Evolutionary conservation across 352 stramenopile genomes (phyloP).

Genomic region (Pythium volutum): DNA sequence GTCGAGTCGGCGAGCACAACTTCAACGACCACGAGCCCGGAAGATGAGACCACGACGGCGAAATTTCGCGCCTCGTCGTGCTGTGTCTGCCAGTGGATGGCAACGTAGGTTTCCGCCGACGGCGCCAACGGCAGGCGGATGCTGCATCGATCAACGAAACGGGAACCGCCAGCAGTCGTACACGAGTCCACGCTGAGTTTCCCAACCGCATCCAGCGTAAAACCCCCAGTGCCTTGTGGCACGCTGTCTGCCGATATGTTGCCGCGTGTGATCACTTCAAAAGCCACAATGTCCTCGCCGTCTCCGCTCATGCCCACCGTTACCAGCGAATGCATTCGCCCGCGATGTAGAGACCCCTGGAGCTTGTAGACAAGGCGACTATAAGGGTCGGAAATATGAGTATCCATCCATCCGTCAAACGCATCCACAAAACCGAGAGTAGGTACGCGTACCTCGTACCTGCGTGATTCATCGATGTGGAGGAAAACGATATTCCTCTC

Average conservation of each 20-base stretch:
- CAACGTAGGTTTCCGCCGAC: conserved; percentile 12
- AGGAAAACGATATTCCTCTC: conserved; percentile 7
- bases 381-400: neutral
- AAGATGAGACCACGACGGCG: conserved; percentile 12
- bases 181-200: conserved; percentile 6
- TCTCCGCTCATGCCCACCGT: neutral
- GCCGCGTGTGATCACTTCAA: conserved; percentile 6
- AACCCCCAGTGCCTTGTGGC: neutral
- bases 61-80: conserved; percentile 1
- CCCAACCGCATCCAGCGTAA: conserved; percentile 11
- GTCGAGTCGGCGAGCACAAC: conserved; percentile 13
- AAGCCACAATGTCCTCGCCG: conserved; percentile 2
- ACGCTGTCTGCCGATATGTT: no score
- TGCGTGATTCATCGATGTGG: neutral
- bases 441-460: conserved; percentile 12
- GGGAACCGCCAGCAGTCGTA: neutral
- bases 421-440: neutral
- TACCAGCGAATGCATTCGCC: conserved; percentile 5
- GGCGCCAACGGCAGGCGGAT: conserved; percentile 13
- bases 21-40: conserved; percentile 16
- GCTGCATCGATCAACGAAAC: neutral
- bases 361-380: conserved; percentile 15
- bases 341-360: neutral
- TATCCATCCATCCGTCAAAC: neutral
- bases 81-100: conserved; percentile 7